Evolutionary conservation across 495 filamentous ascomycete genomes (phyloP), one percentile per base, ranked within the genome.

Genomic region (Immersiella caudata): DNA sequence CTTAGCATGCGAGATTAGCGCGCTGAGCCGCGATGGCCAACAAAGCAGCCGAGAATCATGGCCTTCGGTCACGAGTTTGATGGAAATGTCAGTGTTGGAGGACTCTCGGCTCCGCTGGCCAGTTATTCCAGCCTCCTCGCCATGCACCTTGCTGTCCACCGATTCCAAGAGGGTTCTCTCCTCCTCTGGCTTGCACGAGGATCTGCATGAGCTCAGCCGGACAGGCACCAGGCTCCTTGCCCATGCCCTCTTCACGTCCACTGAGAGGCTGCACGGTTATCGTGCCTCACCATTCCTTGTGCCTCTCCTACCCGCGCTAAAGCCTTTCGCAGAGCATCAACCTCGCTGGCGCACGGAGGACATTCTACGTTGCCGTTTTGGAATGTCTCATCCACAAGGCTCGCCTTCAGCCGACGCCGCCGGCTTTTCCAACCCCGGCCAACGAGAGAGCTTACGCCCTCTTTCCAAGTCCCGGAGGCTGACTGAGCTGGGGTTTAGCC

Each of bases 181-280:
- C 26, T 33, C 57, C 21, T 56, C 29, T 20, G 18, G 40, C n/a
- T 49, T 29, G 40, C 11, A 21, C 16, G 40, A 58, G n/a, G 29
- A 40, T 26, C 58, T 67, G 65, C 65, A 58, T 6, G 51, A 57
- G 59, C 63, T 67, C 65, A 67, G 65, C 65, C 65, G 65, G 65
- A 57, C 65, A 67, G 50, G 65, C 52, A 40, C 35, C 57, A 27
- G 26, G 21, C n/a, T 25, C 56, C 26, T 36, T 21, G 21, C 6
- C 60, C 35, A 46, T 22, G 25, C 40, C 11, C 40, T 18, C 35
- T 25, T 12, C 22, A 46, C 36, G 36, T 20, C 60, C 35, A 26
- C 21, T 46, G 60, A 50, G 60, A 49, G 60, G 60, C 40, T 62
- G 60, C 29, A 40, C 11, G 16, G 40, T 46, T 46, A 46, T 46